Evolutionary conservation across 495 filamentous ascomycete species (phyloP).

Genomic region (Aspergillus panamensis): DNA sequence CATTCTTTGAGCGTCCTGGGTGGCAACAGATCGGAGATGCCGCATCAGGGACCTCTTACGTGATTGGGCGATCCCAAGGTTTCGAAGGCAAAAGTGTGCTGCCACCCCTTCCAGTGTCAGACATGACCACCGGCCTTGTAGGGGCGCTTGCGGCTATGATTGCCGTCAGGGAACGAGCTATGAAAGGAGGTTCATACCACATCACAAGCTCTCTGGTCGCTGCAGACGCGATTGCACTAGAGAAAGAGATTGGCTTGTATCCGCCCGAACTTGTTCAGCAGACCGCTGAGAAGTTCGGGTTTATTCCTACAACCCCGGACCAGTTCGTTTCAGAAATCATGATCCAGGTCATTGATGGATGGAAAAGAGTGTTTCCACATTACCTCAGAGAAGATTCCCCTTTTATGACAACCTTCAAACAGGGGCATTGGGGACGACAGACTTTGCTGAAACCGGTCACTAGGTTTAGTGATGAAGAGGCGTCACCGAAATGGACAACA

Average conservation of each 20-base stretch:
- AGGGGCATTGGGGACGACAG: slow-evolving; percentile 23
- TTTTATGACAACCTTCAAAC: slow-evolving; percentile 29
- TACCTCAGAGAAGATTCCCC: slow-evolving; percentile 24
- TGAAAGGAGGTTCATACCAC: slow-evolving; percentile 29
- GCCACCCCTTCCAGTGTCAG: slow-evolving; percentile 66
- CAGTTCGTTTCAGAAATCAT: slow-evolving; percentile 33
- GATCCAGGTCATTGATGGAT: slow-evolving; percentile 28
- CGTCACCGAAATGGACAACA: slow-evolving; percentile 25
- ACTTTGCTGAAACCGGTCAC: slow-evolving; percentile 27
- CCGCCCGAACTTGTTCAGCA: slow-evolving; percentile 19
- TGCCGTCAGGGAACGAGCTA: slow-evolving; percentile 31
- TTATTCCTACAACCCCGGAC: slow-evolving; percentile 14
- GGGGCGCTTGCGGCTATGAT: slow-evolving; percentile 54
- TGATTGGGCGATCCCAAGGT: slow-evolving; percentile 45
- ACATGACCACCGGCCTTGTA: slow-evolving; percentile 62
- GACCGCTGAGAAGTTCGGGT: slow-evolving; percentile 16
- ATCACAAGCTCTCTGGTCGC: slow-evolving; percentile 28
- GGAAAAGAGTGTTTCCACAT: slow-evolving; percentile 26
- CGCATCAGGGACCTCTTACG: slow-evolving; percentile 18
- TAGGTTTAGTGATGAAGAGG: slow-evolving; percentile 21
- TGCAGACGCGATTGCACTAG: slow-evolving; percentile 20
- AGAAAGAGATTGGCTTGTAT: slow-evolving; percentile 28
- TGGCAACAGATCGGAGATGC: slow-evolving; percentile 50
- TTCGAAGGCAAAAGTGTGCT: slow-evolving; percentile 59
- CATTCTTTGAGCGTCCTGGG: slow-evolving; percentile 37